Evolutionary conservation across 768 basidiomycete genomes (phyloP), one percentile per base, ranked within the genome.

Genomic region (Serendipita indica): DNA sequence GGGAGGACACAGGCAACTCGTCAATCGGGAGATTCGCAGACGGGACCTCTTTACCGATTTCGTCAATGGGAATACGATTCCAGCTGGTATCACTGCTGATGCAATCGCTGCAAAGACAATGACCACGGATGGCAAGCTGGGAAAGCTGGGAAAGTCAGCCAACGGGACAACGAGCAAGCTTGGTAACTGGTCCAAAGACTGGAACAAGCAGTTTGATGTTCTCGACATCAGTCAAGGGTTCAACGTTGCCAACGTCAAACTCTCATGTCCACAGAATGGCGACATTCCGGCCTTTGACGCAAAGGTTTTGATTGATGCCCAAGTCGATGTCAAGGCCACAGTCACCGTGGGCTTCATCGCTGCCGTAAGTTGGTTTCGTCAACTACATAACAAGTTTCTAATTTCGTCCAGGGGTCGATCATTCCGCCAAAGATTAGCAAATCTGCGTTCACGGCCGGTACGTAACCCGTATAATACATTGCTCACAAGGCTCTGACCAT

Each of bases 371-470:
- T 43, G 16, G 3, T 7, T 32, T 54, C 22, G 22, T 54, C 12
- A 54, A 4, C 30, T 16, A 22, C 20, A 43, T n/a, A 43, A n/a
- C 18, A 18, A 13, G 12, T 39, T n/a, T n/a, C n/a, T n/a, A n/a
- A 37, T 37, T 37, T 37, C 35, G 7, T 27, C n/a, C 30, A 54
- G 49, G 49, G 49, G n/a, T 20, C 49, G 5, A 45, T 58, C 28
- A 22, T 58, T 34, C 58, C 58, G 14, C 58, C 58, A 25, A 30
- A 18, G n/a, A 41, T 58, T 20, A 45, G 3, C 3, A 58, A 58
- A 32, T 12, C 39, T 6, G 35, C 34, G 6, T 39, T 58, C 33
- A 39, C 39, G 4, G 18, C 35, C 34, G 34, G 57, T 57, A 35
- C 13, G 57, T 57, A 7, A 18, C 41, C n/a, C 57, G 20, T n/a